phyloP scores from a whole-genome alignment of 352 stramenopile genomes.

The Lagenidium giganteum region DNA sequence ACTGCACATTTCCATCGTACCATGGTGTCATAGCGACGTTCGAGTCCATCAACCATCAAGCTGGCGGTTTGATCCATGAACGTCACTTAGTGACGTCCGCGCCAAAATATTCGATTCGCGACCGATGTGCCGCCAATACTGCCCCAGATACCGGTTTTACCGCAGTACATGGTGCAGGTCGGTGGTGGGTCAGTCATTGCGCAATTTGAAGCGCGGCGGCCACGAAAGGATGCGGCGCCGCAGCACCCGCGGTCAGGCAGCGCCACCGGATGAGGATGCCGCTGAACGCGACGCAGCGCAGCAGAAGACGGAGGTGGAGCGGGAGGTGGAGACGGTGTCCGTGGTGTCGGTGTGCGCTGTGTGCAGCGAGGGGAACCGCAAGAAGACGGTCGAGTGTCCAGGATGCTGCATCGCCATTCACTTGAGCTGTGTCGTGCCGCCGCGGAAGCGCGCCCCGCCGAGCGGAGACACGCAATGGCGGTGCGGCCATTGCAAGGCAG shows the following conservation, averaged over 20 bases:
- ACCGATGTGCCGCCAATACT: too few relatives aligned
- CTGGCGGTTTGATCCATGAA: too few relatives aligned
- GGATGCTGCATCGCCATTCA: conserved; percentile 39
- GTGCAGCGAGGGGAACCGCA: conserved; percentile 29
- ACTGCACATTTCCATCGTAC: too few relatives aligned
- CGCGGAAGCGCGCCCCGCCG: conserved; percentile 37
- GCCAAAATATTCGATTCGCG: too few relatives aligned
- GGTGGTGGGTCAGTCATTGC: too few relatives aligned
- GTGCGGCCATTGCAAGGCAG: too few relatives aligned
- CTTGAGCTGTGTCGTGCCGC: conserved; percentile 45
- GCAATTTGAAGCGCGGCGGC: conserved; percentile 8
- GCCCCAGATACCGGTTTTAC: too few relatives aligned
- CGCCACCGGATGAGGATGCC: conserved; percentile 5
- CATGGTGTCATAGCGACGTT: too few relatives aligned
- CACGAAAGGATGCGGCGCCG: not conserved
- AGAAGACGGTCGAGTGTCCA: conserved; percentile 40
- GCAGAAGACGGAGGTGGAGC: conserved; percentile 8
- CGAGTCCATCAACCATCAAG: too few relatives aligned
- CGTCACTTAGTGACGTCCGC: too few relatives aligned
- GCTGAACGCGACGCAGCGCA: not conserved
- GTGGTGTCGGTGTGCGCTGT: conserved; percentile 39
- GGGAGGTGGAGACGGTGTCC: not conserved
- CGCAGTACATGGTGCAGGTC: too few relatives aligned
- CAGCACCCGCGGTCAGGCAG: too few relatives aligned
- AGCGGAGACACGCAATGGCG: conserved; percentile 16